Evolutionary conservation across 2,329 filamentous ascomycete species (phyloP).

Genomic region (Xylaria sp.): DNA sequence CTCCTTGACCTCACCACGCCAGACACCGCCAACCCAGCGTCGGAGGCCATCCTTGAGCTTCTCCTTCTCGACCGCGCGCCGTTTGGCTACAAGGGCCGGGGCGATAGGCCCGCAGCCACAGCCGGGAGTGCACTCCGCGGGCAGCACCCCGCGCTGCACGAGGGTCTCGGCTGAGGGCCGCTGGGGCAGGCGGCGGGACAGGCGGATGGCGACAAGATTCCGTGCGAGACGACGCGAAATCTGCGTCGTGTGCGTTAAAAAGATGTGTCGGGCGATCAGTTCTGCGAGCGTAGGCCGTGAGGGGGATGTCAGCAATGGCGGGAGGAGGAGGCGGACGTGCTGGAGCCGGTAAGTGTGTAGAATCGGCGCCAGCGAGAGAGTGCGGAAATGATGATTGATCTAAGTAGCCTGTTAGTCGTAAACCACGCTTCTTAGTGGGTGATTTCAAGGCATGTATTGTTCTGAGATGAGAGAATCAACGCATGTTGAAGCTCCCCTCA

Average conservation of each 20-base stretch:
- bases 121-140: slow-evolving; percentile 62
- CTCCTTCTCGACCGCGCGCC: slow-evolving; percentile 72
- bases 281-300: slow-evolving; percentile 68
- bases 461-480: not conserved
- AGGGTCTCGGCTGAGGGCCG: slow-evolving; percentile 69
- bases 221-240: slow-evolving; percentile 71
- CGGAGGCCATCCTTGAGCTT: slow-evolving; percentile 73
- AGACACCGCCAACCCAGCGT: slow-evolving; percentile 70
- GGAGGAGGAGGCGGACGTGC: slow-evolving; percentile 63
- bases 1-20: slow-evolving; percentile 62
- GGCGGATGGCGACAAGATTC: slow-evolving; percentile 71
- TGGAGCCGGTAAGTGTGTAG: slow-evolving; percentile 71
- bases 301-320: slow-evolving; percentile 65
- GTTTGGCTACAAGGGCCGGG: slow-evolving; percentile 69
- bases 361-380: slow-evolving; percentile 71
- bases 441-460: not conserved
- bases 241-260: slow-evolving; percentile 72
- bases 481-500: not conserved
- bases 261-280: slow-evolving; percentile 71
- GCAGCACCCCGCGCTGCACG: slow-evolving; percentile 71
- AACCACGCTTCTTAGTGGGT: not conserved
- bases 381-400: slow-evolving; percentile 70
- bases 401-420: slow-evolving; percentile 45
- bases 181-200: slow-evolving; percentile 68
- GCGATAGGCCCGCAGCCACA: slow-evolving; percentile 60